Percentiles rank a stretch among this genome's conserved stretches.
Evolutionary conservation across 2,329 filamentous ascomycete genomes (phyloP).

Genomic region (Penicillium janthinellum): DNA sequence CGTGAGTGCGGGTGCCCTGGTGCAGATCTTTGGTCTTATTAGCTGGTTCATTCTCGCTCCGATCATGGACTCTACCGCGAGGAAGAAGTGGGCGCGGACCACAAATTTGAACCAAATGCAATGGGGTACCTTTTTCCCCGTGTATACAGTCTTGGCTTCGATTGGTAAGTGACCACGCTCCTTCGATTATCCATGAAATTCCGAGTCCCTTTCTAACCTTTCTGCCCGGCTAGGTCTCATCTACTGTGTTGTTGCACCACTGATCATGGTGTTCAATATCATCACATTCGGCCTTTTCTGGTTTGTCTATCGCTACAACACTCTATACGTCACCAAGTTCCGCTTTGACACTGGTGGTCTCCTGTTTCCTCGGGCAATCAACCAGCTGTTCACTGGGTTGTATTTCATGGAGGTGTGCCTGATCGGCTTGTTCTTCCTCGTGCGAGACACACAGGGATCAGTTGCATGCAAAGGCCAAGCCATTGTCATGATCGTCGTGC

Average conservation of each 20-base stretch:
- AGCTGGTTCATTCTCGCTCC: constrained; percentile 81
- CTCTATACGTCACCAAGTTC: constrained; percentile 91
- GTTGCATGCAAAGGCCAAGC: constrained; percentile 73
- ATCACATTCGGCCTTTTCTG: constrained; percentile 90
- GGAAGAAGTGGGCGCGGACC: constrained; percentile 83
- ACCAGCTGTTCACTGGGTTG: constrained; percentile 90
- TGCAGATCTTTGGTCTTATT: constrained; percentile 78
- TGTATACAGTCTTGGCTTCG: constrained; percentile 95
- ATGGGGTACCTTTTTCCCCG: constrained; percentile 93
- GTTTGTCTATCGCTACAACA: constrained; percentile 95
- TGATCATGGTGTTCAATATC: constrained; percentile 91
- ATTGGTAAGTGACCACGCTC: constrained; percentile 61
- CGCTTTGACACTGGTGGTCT: constrained; percentile 88
- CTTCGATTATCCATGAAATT: neutral
- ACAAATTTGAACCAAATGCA: constrained; percentile 74
- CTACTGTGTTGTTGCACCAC: constrained; percentile 83
- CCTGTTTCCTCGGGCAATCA: constrained; percentile 87
- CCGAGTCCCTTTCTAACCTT: constrained; percentile 9
- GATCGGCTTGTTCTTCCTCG: constrained; percentile 85
- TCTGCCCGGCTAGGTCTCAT: constrained; percentile 58
- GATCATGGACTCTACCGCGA: constrained; percentile 77
- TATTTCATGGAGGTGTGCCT: constrained; percentile 94
- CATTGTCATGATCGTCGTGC: constrained; percentile 77
- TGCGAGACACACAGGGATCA: constrained; percentile 57
- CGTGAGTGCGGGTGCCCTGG: constrained; percentile 82